Evolutionary conservation across 2,329 filamentous ascomycete genomes (phyloP).

Genomic region (Colletotrichum zoysiae): DNA sequence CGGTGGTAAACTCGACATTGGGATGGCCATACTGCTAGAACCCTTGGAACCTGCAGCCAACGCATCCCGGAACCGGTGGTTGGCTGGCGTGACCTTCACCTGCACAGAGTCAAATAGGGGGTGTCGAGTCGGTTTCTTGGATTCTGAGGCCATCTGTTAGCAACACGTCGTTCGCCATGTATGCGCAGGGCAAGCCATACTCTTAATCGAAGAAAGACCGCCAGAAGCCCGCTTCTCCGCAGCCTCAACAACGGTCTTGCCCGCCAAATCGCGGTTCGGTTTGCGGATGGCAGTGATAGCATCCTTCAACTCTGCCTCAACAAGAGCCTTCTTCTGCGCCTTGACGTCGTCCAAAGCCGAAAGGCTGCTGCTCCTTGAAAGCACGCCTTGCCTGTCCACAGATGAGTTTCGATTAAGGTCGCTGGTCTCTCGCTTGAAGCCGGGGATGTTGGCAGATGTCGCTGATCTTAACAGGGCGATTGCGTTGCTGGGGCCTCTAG

Average conservation of each 20-base stretch:
- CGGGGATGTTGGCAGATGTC: slow-evolving; percentile 70
- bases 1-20: slow-evolving; percentile 48
- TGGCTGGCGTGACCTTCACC: slow-evolving; percentile 70
- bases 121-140: slow-evolving; percentile 62
- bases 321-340: slow-evolving; percentile 73
- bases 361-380: slow-evolving; percentile 60
- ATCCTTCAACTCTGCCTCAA: slow-evolving; percentile 78
- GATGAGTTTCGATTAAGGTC: slow-evolving; percentile 57
- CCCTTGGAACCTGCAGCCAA: slow-evolving; percentile 52
- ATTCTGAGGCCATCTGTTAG: slow-evolving; percentile 54
- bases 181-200: slow-evolving; percentile 54
- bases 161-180: slow-evolving; percentile 44
- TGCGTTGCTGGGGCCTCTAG: slow-evolving; percentile 67
- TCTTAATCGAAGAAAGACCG: slow-evolving; percentile 60
- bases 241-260: slow-evolving; percentile 75
- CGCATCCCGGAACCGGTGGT: slow-evolving; percentile 66
- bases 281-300: slow-evolving; percentile 81
- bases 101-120: slow-evolving; percentile 56
- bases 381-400: slow-evolving; percentile 56
- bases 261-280: slow-evolving; percentile 79
- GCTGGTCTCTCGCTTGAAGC: slow-evolving; percentile 77
- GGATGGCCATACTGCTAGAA: slow-evolving; percentile 17
- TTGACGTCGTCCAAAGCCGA: slow-evolving; percentile 67
- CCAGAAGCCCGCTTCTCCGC: slow-evolving; percentile 70
- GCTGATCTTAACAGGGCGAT: slow-evolving; percentile 77